Conservation (phyloP, 352 stramenopile species). For the Peronospora destructor region DNA sequence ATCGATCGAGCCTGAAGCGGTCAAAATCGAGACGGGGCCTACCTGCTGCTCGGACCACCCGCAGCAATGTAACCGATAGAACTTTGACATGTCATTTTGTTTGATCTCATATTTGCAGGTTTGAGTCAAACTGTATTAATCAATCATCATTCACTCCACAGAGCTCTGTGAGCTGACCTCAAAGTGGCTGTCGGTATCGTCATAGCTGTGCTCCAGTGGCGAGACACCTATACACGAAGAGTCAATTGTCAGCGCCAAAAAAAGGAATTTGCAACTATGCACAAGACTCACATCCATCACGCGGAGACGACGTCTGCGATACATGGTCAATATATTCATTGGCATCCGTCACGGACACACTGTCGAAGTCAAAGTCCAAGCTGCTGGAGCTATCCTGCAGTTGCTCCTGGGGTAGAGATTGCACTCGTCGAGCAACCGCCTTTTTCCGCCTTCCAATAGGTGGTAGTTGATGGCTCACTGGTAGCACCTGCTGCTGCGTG, state of each 20-base stretch:
- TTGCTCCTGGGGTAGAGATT: constrained; percentile 52
- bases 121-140: constrained; percentile 20
- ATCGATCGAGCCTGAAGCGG: too few relatives aligned
- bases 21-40: too few relatives aligned
- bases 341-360: constrained; percentile 59
- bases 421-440: constrained; percentile 37
- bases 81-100: constrained; percentile 4
- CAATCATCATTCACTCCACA: constrained; percentile 39
- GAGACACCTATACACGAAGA: constrained; percentile 48
- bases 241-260: background rate
- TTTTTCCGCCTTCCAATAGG: constrained; percentile 26
- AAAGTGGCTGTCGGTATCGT: constrained; percentile 74
- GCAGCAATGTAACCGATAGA: constrained; percentile 5
- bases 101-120: constrained; percentile 15
- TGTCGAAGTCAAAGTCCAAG: constrained; percentile 78
- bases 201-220: constrained; percentile 66
- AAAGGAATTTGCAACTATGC: background rate
- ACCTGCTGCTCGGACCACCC: background rate
- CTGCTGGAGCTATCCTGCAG: constrained; percentile 44
- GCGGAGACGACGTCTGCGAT: constrained; percentile 67
- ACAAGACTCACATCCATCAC: constrained; percentile 56
- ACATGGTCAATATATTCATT: constrained; percentile 58
- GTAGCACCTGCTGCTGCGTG: constrained; percentile 24
- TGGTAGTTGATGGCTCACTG: constrained; percentile 29
- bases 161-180: constrained; percentile 81